phyloP scores from a whole-genome alignment of 2,329 filamentous ascomycete species.

The Celoporthe dispersa region DNA sequence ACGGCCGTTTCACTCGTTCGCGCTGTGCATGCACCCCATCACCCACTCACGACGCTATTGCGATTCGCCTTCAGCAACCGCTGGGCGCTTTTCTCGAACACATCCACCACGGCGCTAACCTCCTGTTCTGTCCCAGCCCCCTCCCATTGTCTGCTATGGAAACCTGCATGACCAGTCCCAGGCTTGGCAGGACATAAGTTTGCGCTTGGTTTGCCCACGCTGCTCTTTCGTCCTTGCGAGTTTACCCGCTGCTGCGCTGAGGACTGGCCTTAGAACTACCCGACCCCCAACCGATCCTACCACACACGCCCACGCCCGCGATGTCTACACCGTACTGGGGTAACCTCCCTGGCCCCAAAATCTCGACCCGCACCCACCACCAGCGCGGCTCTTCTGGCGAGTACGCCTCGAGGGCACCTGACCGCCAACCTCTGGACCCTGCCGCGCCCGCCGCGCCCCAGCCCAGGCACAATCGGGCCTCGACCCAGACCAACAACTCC shows the following conservation, averaged over 20 bases:
- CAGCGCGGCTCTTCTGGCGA: conserved; percentile 46
- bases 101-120: conserved; percentile 25
- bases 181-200: conserved; percentile 25
- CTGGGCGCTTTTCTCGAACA: conserved; percentile 19
- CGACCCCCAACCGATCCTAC: conserved; percentile 31
- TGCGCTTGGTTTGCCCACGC: conserved; percentile 18
- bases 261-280: conserved; percentile 32
- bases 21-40: neutral
- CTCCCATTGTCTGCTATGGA: conserved; percentile 30
- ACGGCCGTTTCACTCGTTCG: neutral
- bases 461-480: conserved; percentile 55
- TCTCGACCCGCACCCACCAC: conserved; percentile 40
- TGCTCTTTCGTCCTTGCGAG: conserved; percentile 24
- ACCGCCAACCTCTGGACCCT: conserved; percentile 41
- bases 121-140: conserved; percentile 20
- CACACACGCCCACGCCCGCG: conserved; percentile 31
- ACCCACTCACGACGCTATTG: conserved; percentile 6
- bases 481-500: conserved; percentile 59
- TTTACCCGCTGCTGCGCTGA: conserved; percentile 32
- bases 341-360: conserved; percentile 56
- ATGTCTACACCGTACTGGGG: conserved; percentile 64
- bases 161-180: conserved; percentile 26
- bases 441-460: conserved; percentile 41
- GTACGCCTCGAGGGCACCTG: conserved; percentile 38
- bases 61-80: neutral